These are phyloP conservation scores for Scopulariopsis brevicaulis DNA, from an alignment of 2,329 filamentous ascomycete genomes.

Conservation along the genomic window DNA sequence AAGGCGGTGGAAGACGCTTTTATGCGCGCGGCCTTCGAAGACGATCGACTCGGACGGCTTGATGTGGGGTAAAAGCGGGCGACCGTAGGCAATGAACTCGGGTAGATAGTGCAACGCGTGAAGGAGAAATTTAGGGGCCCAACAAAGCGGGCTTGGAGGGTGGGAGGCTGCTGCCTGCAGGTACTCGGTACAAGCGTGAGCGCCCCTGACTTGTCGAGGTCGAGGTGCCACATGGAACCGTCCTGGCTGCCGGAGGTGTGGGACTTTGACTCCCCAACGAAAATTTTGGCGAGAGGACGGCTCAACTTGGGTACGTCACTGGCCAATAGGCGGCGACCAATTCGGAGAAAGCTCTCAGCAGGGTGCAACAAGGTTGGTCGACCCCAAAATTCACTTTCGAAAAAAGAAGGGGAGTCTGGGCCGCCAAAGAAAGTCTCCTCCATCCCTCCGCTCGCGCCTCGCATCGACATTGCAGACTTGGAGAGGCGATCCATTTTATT, in stretches of 20 bases:
- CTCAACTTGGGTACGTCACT: neutral
- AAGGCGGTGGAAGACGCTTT: too few species aligned
- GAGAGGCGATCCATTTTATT: slow-evolving; percentile 5
- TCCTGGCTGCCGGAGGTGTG: neutral
- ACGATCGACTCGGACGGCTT: too few species aligned
- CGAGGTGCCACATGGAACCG: neutral
- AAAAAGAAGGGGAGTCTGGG: neutral
- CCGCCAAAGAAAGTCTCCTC: neutral
- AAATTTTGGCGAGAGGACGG: neutral
- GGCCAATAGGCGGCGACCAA: neutral
- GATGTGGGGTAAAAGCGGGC: too few species aligned
- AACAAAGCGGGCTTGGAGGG: neutral
- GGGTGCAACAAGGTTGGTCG: neutral
- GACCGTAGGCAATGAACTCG: too few species aligned
- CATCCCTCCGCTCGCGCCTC: neutral
- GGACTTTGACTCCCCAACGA: neutral
- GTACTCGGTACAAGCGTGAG: neutral
- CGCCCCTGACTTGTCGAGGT: neutral
- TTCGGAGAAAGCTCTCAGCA: neutral
- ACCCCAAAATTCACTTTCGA: neutral
- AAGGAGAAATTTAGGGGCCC: neutral
- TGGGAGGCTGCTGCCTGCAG: neutral
- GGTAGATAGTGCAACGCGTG: too few species aligned
- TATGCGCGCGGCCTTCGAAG: too few species aligned
- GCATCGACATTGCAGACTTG: slow-evolving; percentile 4